A percentile compares a stretch with the other conserved stretches of the same genome.
phyloP scores from a whole-genome alignment of 352 stramenopile genomes.

The Phytopythium helicoides region DNA sequence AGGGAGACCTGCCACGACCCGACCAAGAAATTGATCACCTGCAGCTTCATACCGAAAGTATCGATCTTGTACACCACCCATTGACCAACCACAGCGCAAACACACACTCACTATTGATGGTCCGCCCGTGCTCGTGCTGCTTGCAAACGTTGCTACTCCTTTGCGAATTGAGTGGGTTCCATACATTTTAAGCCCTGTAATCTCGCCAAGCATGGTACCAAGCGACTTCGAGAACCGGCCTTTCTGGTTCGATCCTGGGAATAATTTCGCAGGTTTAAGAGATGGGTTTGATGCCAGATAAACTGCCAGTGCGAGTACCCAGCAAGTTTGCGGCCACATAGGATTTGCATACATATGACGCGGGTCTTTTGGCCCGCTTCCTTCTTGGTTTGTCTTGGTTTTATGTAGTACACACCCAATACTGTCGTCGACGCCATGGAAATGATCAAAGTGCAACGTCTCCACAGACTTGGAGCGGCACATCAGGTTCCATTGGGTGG shows the following conservation, averaged over 20 bases:
- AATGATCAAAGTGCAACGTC: slow-evolving; percentile 5
- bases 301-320: slow-evolving; percentile 5
- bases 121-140: slow-evolving; percentile 3
- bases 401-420: not conserved
- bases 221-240: not conserved
- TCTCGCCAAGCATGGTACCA: not conserved
- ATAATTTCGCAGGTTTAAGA: not conserved
- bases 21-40: slow-evolving; percentile 7
- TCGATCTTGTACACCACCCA: slow-evolving; percentile 10
- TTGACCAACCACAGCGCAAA: slow-evolving; percentile 6
- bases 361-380: slow-evolving; percentile 2
- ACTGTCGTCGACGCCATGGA: slow-evolving; percentile 6
- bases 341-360: not conserved
- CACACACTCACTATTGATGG: slow-evolving; percentile 2
- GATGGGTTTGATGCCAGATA: slow-evolving; percentile 4
- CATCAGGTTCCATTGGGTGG: slow-evolving; percentile 11
- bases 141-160: slow-evolving; percentile 6
- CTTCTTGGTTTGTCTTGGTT: slow-evolving; percentile 3
- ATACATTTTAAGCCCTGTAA: slow-evolving; percentile 3
- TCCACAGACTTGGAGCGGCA: slow-evolving; percentile 13
- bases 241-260: slow-evolving; percentile 2
- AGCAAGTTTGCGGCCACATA: not conserved
- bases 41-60: slow-evolving; percentile 10
- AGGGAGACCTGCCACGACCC: slow-evolving; percentile 4
- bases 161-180: slow-evolving; percentile 3